Conservation (phyloP, 1,139 yeast genomes). For the Pichia sp. region DNA sequence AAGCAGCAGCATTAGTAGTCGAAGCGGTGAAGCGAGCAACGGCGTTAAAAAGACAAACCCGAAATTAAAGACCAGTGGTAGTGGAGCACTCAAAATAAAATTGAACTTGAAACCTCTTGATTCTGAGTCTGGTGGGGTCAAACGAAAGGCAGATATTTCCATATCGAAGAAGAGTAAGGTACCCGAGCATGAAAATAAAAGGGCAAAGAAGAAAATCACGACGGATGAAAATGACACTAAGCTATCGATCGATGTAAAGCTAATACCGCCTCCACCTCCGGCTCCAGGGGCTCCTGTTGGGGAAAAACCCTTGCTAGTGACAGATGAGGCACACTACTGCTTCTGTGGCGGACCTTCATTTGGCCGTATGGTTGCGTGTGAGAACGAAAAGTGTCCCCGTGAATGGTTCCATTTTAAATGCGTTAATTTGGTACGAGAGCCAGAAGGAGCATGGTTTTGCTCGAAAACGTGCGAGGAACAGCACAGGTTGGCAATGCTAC, state of each 20-base stretch:
- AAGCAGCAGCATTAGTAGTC: background rate
- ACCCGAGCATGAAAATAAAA: background rate
- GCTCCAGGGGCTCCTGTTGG: background rate
- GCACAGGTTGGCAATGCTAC: conserved; percentile 6
- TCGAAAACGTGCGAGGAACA: conserved; percentile 39
- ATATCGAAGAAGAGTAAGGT: background rate
- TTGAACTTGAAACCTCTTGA: conserved; percentile 6
- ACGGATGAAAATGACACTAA: background rate
- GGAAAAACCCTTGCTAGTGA: background rate
- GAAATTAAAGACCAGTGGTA: background rate
- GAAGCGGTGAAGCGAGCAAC: background rate
- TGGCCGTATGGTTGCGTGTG: conserved; percentile 81
- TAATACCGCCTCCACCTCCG: background rate
- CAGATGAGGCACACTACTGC: conserved; percentile 40
- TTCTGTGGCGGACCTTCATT: conserved; percentile 64
- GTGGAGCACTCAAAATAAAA: conserved; percentile 12
- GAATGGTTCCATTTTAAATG: conserved; percentile 81
- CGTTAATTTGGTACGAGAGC: conserved; percentile 64
- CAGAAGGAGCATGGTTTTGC: conserved; percentile 68
- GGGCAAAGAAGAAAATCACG: background rate
- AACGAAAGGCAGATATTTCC: background rate
- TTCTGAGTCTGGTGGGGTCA: background rate
- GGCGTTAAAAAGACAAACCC: background rate
- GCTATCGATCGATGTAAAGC: background rate
- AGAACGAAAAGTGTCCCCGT: conserved; percentile 56